These are phyloP conservation scores for Daldinia childiae DNA, from an alignment of 495 filamentous ascomycete species.

Conservation along the genomic window DNA sequence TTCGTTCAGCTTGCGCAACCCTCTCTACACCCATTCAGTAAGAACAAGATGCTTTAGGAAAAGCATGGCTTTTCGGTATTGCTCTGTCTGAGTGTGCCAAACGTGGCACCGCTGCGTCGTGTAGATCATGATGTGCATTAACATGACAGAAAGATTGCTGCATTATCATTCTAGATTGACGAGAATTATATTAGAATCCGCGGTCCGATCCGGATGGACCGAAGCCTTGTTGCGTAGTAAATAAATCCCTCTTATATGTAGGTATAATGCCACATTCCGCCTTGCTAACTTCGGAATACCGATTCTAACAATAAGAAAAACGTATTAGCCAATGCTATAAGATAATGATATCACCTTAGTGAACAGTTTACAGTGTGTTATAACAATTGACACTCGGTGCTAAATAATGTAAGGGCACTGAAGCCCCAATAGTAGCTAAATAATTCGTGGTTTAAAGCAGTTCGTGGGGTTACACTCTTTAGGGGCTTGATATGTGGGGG, in stretches of 20 bases:
- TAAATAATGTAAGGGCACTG: neutral
- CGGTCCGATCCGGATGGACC: constrained; percentile 39
- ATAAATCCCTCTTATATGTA: neutral
- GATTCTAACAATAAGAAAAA: neutral
- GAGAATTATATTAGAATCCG: constrained; percentile 21
- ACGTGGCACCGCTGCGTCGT: constrained; percentile 42
- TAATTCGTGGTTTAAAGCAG: constrained; percentile 28
- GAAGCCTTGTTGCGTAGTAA: neutral
- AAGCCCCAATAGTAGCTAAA: neutral
- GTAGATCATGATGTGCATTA: constrained; percentile 45
- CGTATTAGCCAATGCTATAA: neutral
- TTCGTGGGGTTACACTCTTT: constrained; percentile 26
- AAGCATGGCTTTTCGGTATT: constrained; percentile 32
- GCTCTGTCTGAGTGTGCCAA: constrained; percentile 35
- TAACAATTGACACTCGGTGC: neutral
- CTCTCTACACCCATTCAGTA: constrained; percentile 26
- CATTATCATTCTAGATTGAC: constrained; percentile 32
- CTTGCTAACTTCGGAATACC: constrained; percentile 19
- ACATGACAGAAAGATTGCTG: constrained; percentile 37
- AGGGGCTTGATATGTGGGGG: constrained; percentile 30
- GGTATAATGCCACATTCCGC: neutral
- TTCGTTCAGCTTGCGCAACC: constrained; percentile 34
- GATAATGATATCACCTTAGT: neutral
- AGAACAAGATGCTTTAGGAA: constrained; percentile 29
- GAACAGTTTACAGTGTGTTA: neutral